Conservation (phyloP, 1,139 yeast genomes). For the Taiozyma sp. region DNA sequence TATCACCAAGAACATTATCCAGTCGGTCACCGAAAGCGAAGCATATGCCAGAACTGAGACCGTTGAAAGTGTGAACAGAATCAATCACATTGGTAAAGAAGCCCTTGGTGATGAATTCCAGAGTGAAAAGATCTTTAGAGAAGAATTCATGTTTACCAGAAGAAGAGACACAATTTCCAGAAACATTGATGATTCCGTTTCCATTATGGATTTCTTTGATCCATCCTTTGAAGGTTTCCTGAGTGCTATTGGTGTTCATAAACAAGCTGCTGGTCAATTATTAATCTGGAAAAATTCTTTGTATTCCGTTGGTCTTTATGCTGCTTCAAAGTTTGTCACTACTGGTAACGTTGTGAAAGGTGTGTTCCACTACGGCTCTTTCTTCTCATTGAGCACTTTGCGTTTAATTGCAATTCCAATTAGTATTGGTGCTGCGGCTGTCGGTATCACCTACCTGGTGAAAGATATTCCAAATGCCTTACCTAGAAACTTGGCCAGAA, state of each 20-base stretch:
- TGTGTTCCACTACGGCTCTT: slow-evolving; percentile 28
- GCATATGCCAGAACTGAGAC: slow-evolving; percentile 62
- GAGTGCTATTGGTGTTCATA: slow-evolving; percentile 20
- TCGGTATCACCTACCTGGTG: slow-evolving; percentile 62
- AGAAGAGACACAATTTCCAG: slow-evolving; percentile 60
- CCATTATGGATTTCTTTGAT: slow-evolving; percentile 70
- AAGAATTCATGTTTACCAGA: slow-evolving; percentile 81
- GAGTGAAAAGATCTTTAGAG: slow-evolving; percentile 63
- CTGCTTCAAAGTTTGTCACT: slow-evolving; percentile 27
- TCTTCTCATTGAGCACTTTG: slow-evolving; percentile 29
- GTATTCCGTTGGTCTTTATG: slow-evolving; percentile 29
- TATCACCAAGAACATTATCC: slow-evolving; percentile 59
- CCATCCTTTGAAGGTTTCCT: slow-evolving; percentile 59
- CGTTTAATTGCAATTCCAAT: slow-evolving; percentile 31
- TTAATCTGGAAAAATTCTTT: slow-evolving; percentile 27
- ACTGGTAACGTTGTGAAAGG: slow-evolving; percentile 30
- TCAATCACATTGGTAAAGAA: slow-evolving; percentile 59
- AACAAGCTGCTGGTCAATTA: slow-evolving; percentile 21
- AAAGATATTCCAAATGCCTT: slow-evolving; percentile 86
- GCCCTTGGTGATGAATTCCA: slow-evolving; percentile 52
- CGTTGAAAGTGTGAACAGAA: slow-evolving; percentile 51
- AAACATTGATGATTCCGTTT: slow-evolving; percentile 54
- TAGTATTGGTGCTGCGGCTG: slow-evolving; percentile 47
- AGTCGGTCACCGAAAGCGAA: slow-evolving; percentile 66
- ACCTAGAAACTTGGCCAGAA: slow-evolving; percentile 76